phyloP scores from a whole-genome alignment of 192 early-diverging fungal species.

The Backusella psychrophila region DNA sequence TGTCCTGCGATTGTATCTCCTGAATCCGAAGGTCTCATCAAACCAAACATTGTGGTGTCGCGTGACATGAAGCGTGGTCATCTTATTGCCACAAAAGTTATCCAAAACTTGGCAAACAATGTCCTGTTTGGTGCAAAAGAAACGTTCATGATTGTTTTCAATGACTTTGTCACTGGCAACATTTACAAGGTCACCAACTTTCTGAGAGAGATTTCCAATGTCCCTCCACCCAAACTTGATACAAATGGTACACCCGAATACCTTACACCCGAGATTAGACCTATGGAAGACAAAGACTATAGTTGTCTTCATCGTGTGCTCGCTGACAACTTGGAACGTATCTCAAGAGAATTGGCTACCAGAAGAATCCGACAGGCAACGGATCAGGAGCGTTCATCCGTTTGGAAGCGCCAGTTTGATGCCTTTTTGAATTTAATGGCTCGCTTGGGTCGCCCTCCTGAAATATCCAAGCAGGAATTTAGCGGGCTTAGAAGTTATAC shows the following conservation, averaged over 20 bases:
- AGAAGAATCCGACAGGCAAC: constrained; percentile 46
- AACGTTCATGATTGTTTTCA: constrained; percentile 90
- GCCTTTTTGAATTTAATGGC: constrained; percentile 82
- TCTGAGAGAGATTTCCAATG: constrained; percentile 71
- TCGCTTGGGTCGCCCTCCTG: constrained; percentile 84
- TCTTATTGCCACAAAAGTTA: constrained; percentile 90
- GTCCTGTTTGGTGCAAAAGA: constrained; percentile 95
- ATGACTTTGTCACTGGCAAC: constrained; percentile 84
- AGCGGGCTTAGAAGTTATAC: constrained; percentile 47
- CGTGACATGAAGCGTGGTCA: constrained; percentile 84
- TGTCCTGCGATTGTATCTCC: constrained; percentile 95
- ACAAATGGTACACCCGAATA: neutral
- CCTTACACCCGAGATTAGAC: neutral
- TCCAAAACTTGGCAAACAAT: constrained; percentile 96
- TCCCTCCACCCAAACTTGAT: constrained; percentile 5
- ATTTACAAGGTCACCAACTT: constrained; percentile 77
- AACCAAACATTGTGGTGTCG: constrained; percentile 48
- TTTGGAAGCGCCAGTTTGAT: constrained; percentile 69
- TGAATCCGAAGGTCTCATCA: constrained; percentile 75
- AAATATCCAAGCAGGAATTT: constrained; percentile 54
- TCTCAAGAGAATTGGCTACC: constrained; percentile 61
- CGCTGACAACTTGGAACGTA: constrained; percentile 66
- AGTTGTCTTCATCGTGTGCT: constrained; percentile 58
- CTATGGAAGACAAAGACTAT: constrained; percentile 38
- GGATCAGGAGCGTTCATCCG: constrained; percentile 38